Percentiles rank a stretch among this genome's conserved stretches.
phyloP scores from a whole-genome alignment of 75 land plant species.

The Picea sitchensis region DNA sequence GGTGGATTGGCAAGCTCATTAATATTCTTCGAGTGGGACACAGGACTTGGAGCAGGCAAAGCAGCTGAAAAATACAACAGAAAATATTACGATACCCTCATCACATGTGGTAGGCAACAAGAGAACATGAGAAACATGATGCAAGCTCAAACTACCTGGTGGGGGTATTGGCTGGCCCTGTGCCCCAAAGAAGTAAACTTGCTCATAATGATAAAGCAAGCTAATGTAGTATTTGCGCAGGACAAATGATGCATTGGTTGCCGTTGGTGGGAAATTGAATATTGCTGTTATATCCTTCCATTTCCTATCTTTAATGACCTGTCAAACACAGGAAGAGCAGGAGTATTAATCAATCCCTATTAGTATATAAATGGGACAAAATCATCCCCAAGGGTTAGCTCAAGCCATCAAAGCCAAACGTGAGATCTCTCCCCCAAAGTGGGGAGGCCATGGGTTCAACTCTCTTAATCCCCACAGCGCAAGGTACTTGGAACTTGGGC shows the following conservation, averaged over 20 bases:
- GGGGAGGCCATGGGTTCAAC: too few species aligned
- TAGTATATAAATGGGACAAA: too few species aligned
- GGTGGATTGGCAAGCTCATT: background rate
- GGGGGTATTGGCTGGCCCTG: conserved; percentile 15
- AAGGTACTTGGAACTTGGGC: too few species aligned
- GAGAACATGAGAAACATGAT: background rate
- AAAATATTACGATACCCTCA: background rate
- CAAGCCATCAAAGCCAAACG: too few species aligned
- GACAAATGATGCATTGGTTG: conserved; percentile 39
- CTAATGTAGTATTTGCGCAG: conserved; percentile 32
- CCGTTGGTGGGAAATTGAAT: conserved; percentile 34
- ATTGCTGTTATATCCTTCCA: conserved; percentile 37
- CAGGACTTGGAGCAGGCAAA: conserved; percentile 9
- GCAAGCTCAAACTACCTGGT: conserved; percentile 12
- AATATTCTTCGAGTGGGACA: background rate
- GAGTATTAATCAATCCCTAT: too few species aligned
- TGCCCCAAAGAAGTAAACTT: conserved; percentile 28
- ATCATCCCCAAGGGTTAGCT: too few species aligned
- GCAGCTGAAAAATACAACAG: conserved; percentile 5
- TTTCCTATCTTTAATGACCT: conserved; percentile 39
- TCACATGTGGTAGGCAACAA: background rate
- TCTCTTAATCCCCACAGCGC: too few species aligned
- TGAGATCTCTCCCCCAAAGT: too few species aligned
- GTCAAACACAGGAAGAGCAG: background rate
- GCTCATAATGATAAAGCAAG: conserved; percentile 39